A percentile compares a stretch with the other conserved stretches of the same genome.
Conservation (phyloP, 768 basidiomycete species). For the Lentinus brumalis region DNA sequence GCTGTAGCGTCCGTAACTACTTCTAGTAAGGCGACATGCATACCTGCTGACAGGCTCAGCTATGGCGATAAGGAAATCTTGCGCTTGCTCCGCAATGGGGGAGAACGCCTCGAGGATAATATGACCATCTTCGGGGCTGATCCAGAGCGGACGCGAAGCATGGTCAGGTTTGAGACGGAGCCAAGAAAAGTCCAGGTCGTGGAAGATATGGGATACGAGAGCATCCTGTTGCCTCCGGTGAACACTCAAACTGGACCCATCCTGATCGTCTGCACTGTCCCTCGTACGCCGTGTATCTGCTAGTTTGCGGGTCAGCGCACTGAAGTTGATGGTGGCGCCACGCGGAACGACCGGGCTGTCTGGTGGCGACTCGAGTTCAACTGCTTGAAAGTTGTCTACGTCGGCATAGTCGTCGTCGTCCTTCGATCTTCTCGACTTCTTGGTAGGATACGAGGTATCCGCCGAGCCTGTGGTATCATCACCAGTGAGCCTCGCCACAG, state of each 20-base stretch:
- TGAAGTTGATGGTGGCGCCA: slow-evolving; percentile 84
- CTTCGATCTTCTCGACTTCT: slow-evolving; percentile 45
- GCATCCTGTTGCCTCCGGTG: slow-evolving; percentile 75
- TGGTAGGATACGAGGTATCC: slow-evolving; percentile 34
- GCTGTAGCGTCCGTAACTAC: slow-evolving; percentile 34
- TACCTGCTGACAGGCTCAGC: slow-evolving; percentile 98
- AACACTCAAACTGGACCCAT: slow-evolving; percentile 55
- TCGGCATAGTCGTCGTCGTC: slow-evolving; percentile 62
- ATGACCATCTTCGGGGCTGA: slow-evolving; percentile 86
- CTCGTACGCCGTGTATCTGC: slow-evolving; percentile 56
- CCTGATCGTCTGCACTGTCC: slow-evolving; percentile 42
- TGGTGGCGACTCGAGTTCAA: slow-evolving; percentile 27
- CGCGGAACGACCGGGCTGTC: slow-evolving; percentile 57
- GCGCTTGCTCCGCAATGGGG: slow-evolving; percentile 96
- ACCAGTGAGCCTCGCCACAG: background rate
- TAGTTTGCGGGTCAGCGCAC: slow-evolving; percentile 77
- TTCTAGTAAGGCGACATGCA: slow-evolving; percentile 35
- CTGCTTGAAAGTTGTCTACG: slow-evolving; percentile 51
- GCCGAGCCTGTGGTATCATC: slow-evolving; percentile 14
- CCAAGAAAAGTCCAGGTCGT: slow-evolving; percentile 84
- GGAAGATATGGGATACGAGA: slow-evolving; percentile 81
- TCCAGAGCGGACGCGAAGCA: slow-evolving; percentile 91
- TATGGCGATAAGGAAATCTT: slow-evolving; percentile 97
- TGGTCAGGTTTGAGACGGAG: slow-evolving; percentile 91
- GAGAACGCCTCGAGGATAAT: slow-evolving; percentile 98